Base-by-base conservation (phyloP, 768 basidiomycete genomes). In the Auricularia heimuer region DNA sequence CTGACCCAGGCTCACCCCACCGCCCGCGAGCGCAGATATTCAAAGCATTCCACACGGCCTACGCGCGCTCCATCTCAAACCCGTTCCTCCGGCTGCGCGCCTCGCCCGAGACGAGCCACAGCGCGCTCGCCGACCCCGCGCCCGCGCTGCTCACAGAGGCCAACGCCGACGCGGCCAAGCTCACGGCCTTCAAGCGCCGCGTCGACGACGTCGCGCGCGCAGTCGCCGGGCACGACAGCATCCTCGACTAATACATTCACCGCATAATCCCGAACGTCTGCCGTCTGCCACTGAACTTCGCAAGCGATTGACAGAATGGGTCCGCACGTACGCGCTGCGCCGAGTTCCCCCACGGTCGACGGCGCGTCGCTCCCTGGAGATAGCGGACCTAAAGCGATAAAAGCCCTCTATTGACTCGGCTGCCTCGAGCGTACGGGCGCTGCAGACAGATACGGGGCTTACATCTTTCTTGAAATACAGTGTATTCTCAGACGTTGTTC, bases 371-470 rank as follows among this genome's bases (percentile, higher is more conserved):
- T 44, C 21, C n/a, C 47, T 62, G 3, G 34, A 7, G 12, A 42
- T 7, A 42, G 39, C 39, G 39, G 82, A 88, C 87, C 89, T 69
- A 89, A 34, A 88, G 75, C 54, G 65, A 83, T 68, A 67, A 10
- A 45, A 78, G 86, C 90, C 81, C 88, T 80, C 68, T 77, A 85
- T 88, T 94, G 93, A 93, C 92, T 89, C 85, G 85, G 85, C 77
- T 83, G 78, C 79, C 77, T 75, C 65, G 72, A 90, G 83, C 77
- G 71, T 68, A 77, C 85, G 77, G 64, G 78, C 79, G 77, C 79
- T 79, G 88, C 87, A 84, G 92, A 95, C 92, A 95, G 93, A 94
- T 95, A 93, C 92, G 92, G 82, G 89, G 90, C 79, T 67, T 21
- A 81, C 77, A 82, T 51, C 47, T 51, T 18, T 16, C 21, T 51